These are phyloP conservation scores for Neoarthrinium moseri DNA, from an alignment of 2,329 filamentous ascomycete species.

Conservation along the genomic window DNA sequence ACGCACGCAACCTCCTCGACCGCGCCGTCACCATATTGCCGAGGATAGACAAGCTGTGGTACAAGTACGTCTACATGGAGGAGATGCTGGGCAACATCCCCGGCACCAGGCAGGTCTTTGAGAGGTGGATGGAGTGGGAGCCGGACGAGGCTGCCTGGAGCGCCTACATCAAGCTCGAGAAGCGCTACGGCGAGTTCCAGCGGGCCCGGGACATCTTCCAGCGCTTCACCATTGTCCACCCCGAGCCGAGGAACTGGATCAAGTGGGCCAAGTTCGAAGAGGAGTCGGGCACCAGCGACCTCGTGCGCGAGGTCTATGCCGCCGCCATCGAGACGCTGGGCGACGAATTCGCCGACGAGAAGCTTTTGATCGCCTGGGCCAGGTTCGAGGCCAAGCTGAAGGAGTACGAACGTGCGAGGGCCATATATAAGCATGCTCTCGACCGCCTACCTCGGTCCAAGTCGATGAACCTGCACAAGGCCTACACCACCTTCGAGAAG, in stretches of 20 bases:
- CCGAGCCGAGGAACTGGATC: conserved; percentile 95
- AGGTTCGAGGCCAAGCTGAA: conserved; percentile 92
- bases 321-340: conserved; percentile 84
- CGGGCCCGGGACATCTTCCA: conserved; percentile 87
- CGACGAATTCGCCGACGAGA: conserved; percentile 95
- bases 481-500: conserved; percentile 97
- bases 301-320: conserved; percentile 90
- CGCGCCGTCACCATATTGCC: conserved; percentile 91
- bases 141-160: conserved; percentile 95
- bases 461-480: conserved; percentile 81
- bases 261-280: conserved; percentile 98
- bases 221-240: conserved; percentile 87
- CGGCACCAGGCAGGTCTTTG: conserved; percentile 90
- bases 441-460: conserved; percentile 88
- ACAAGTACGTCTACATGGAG: conserved; percentile 99
- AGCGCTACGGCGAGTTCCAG: conserved; percentile 89
- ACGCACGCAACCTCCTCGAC: conserved; percentile 91
- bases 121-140: conserved; percentile 98
- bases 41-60: conserved; percentile 94
- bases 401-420: conserved; percentile 88
- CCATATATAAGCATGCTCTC: conserved; percentile 95
- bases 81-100: conserved; percentile 95
- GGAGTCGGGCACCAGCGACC: conserved; percentile 86
- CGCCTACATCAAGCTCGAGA: conserved; percentile 96
- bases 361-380: conserved; percentile 93